phyloP scores from a whole-genome alignment of 2,329 filamentous ascomycete genomes.

The Phoma herbarum region DNA sequence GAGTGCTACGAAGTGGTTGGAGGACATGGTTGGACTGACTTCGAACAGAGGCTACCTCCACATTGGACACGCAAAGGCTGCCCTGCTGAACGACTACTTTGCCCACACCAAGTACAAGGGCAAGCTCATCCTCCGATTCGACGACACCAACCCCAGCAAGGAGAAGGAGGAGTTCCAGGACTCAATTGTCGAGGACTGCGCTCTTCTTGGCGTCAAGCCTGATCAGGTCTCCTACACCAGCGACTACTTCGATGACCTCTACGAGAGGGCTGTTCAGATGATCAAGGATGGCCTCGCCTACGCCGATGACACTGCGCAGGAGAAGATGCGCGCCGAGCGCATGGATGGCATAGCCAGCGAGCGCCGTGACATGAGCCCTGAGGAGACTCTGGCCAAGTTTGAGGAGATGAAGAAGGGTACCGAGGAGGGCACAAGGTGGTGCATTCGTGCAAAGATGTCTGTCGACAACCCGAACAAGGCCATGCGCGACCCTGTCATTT shows the following conservation, averaged over 20 bases:
- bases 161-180: constrained; percentile 98
- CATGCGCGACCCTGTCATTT: constrained; percentile 95
- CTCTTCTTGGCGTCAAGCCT: constrained; percentile 89
- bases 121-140: constrained; percentile 88
- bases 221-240: constrained; percentile 89
- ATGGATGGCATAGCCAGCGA: constrained; percentile 84
- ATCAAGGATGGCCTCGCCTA: constrained; percentile 91
- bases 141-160: constrained; percentile 97
- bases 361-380: constrained; percentile 77
- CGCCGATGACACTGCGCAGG: constrained; percentile 90
- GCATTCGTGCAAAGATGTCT: constrained; percentile 93
- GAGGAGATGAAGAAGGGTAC: constrained; percentile 92
- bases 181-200: constrained; percentile 89
- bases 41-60: constrained; percentile 76
- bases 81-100: constrained; percentile 94
- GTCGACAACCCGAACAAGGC: constrained; percentile 94
- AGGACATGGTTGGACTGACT: constrained; percentile 20
- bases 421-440: constrained; percentile 81
- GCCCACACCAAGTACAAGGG: constrained; percentile 93
- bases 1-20: constrained; percentile 45
- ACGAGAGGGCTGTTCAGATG: constrained; percentile 82
- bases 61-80: constrained; percentile 95
- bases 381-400: constrained; percentile 86
- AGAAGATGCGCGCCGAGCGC: constrained; percentile 85
- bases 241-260: constrained; percentile 93